Evolutionary conservation across 1,284 basidiomycete genomes (phyloP).

Genomic region (Cystobasidium sp.): DNA sequence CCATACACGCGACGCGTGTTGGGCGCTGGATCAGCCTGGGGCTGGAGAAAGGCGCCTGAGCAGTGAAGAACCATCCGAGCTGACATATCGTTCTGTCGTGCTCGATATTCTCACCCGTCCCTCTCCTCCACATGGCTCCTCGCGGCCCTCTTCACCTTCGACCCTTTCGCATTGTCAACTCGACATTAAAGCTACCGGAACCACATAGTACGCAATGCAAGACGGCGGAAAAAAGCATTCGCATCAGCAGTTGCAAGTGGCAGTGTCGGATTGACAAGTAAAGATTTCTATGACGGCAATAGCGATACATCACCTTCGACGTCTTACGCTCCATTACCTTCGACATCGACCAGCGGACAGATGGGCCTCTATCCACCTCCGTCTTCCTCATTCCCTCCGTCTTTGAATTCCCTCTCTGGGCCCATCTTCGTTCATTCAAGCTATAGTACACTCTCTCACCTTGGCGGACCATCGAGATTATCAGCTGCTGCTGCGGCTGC

Average conservation of each 20-base stretch:
- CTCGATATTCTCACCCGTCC: neutral
- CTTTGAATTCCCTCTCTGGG: neutral
- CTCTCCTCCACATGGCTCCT: neutral
- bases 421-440: conserved; percentile 27
- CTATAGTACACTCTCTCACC: conserved; percentile 13
- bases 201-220: conserved; percentile 45
- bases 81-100: neutral
- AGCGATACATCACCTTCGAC: neutral
- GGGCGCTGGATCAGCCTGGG: too few species aligned
- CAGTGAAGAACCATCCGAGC: too few species aligned
- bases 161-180: too few species aligned
- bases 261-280: neutral
- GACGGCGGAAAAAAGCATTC: conserved; percentile 37
- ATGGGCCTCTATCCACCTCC: too few species aligned
- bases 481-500: neutral
- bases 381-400: too few species aligned
- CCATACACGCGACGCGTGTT: too few species aligned
- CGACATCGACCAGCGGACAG: too few species aligned
- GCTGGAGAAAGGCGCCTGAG: too few species aligned
- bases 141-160: neutral
- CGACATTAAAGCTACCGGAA: too few species aligned
- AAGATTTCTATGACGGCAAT: neutral
- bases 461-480: neutral
- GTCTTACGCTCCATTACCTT: too few species aligned
- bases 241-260: conserved; percentile 12